Base-by-base conservation (phyloP, 257 asterid genomes). In the Thymus quinquecostatus region DNA sequence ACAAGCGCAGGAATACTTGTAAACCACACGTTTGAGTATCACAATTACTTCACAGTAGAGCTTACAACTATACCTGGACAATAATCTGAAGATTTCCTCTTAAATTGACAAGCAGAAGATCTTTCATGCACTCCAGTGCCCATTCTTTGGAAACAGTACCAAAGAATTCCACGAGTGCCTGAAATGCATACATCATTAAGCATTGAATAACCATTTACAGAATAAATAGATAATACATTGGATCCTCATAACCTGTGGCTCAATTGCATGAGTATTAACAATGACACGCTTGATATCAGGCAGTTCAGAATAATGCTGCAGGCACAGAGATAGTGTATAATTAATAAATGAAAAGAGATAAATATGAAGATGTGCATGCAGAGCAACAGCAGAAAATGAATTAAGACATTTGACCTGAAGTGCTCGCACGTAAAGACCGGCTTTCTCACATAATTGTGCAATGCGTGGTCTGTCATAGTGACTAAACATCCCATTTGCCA, bases 61-160 rank as follows among this genome's bases (percentile, higher is more conserved):
- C 57, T 56, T 30, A 41, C 57, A 76, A 56, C 28, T 74, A 62
- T 82, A 95, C 99, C 96, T 95, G 99, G 64, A 95, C 99, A 84
- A 95, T 95, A 64, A 95, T 95, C 87, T 95, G 99, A 88, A 95
- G 98, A 83, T 95, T 95, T 53, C 97, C 98, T 83, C 97, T 88
- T 68, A 95, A 84, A 87, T 95, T 95, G 73, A 95, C 96, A 67
- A 92, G 86, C 33, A 95, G 83, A 77, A 95, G 99, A 81, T 95
- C 99, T 84, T 95, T 95, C 99, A 95, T 95, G 83, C 99, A 95
- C 85, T 95, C 99, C 70, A 95, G 80, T 4, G 97, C 98, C 99
- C 99, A 95, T 84, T 95, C 99, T 61, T 71, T 86, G 38, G 99
- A 95, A 62, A 92, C 92, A 43, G 98, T 87, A 54, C 99, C 99